Evolutionary conservation across 2,329 filamentous ascomycete species (phyloP), one percentile per base, ranked within the genome.

Genomic region (Phaeophleospora eucalypticola): DNA sequence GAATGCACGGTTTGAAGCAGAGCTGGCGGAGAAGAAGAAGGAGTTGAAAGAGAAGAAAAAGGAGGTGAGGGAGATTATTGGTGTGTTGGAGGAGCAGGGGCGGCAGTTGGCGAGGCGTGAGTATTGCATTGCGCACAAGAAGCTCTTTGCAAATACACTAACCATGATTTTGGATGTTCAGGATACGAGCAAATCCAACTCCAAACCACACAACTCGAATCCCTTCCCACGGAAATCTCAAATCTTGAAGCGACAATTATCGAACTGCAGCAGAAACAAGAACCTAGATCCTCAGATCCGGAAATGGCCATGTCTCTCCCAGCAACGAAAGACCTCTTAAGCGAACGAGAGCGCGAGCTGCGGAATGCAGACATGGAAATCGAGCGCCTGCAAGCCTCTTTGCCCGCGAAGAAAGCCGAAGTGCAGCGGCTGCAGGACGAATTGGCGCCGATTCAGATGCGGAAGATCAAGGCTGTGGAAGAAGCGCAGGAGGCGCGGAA

Each of bases 31-130:
- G 10, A 74, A 81, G 46, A 97, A 97, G 66, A 81, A 81, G 14
- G 78, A 80, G 40, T 76, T 97, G 27, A 89, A 93, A 65, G 78
- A 80, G 35, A 82, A 87, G 60, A 97, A 97, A 70, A 76, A 79
- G 14, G 84, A 90, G 51, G 88, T 95, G 2, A 80, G 81, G 9
- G 76, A 80, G 34, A 80, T 91, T 73, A 82, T 94, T 14, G 70
- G 74, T 17, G 82, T 86, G 51, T 77, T 96, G 57, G 88, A 94
- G 64, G 67, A 64, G 43, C 79, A 78, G 51, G 83, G 80, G 0
- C 71, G 75, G 39, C 77, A 81, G 24, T 68, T 90, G 45, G 67
- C 70, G 66, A 78, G 51, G 45, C 68, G 71, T 77, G 59, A 64
- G 71, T 68, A 10, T 24, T 16, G 4, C n/a, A 15, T 37, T 4